Percentiles rank a stretch among this genome's conserved stretches.
Evolutionary conservation across 2,329 filamentous ascomycete species (phyloP).

Genomic region (Myriosclerotinia scirpicola): DNA sequence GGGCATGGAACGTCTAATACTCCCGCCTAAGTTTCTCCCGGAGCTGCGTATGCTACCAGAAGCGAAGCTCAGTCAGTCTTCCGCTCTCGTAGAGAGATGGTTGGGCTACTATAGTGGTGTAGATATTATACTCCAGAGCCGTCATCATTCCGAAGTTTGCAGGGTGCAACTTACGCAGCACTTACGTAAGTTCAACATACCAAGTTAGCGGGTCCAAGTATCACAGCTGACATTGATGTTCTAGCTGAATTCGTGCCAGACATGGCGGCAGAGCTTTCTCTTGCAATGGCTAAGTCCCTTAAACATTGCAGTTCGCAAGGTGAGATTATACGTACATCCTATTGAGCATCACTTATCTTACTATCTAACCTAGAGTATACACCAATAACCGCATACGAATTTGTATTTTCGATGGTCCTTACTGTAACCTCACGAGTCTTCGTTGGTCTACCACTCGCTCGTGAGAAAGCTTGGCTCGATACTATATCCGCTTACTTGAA

Average conservation of each 20-base stretch:
- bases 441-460: constrained; percentile 33
- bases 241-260: constrained; percentile 1
- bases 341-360: neutral
- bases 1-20: constrained; percentile 3
- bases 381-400: neutral
- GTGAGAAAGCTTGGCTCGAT: constrained; percentile 34
- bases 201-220: neutral
- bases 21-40: constrained; percentile 1
- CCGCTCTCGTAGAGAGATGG: constrained; percentile 16
- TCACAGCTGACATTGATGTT: neutral
- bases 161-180: constrained; percentile 18
- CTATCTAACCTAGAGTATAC: neutral
- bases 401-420: constrained; percentile 2
- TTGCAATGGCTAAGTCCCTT: neutral
- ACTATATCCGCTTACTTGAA: constrained; percentile 10
- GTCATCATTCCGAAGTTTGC: constrained; percentile 14
- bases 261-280: constrained; percentile 11
- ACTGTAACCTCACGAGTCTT: constrained; percentile 29
- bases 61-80: constrained; percentile 14
- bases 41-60: constrained; percentile 13
- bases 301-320: neutral
- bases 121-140: constrained; percentile 11
- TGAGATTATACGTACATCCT: neutral
- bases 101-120: constrained; percentile 9
- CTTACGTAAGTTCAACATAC: neutral